Evolutionary conservation across 768 basidiomycete genomes (phyloP).

Genomic region (Daedalea quercina): DNA sequence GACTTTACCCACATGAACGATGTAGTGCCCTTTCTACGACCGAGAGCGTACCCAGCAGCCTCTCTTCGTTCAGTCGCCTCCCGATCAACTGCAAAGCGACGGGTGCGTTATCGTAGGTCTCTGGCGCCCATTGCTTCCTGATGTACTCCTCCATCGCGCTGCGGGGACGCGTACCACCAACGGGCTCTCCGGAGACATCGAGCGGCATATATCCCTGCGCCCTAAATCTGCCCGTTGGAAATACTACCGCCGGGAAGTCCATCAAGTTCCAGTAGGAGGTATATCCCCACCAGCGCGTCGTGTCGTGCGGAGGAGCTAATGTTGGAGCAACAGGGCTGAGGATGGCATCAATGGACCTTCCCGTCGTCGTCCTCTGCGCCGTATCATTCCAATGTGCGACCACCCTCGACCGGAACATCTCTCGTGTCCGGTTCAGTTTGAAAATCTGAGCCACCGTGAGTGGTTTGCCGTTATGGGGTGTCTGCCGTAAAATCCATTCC

Average conservation of each 20-base stretch:
- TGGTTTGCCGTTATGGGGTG: constrained; percentile 27
- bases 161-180: constrained; percentile 14
- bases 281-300: constrained; percentile 44
- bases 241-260: constrained; percentile 41
- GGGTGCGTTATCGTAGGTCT: constrained; percentile 36
- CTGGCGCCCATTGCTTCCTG: constrained; percentile 33
- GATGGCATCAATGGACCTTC: constrained; percentile 41
- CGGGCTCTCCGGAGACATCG: constrained; percentile 10
- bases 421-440: constrained; percentile 37
- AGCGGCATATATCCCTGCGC: constrained; percentile 17
- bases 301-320: constrained; percentile 41
- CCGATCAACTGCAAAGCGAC: constrained; percentile 45
- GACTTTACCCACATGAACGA: neutral
- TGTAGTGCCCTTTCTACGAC: constrained; percentile 29
- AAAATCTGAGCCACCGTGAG: constrained; percentile 38
- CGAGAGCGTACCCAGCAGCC: constrained; percentile 36
- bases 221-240: constrained; percentile 36
- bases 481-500: constrained; percentile 36
- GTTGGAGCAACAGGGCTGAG: constrained; percentile 41
- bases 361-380: constrained; percentile 28
- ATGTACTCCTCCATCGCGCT: constrained; percentile 31
- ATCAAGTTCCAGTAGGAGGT: constrained; percentile 47
- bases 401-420: constrained; percentile 32
- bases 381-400: constrained; percentile 41
- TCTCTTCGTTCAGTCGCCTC: constrained; percentile 43